Evolutionary conservation across 139 green algal species (phyloP).

Genomic region (Pedinophyceae sp.): DNA sequence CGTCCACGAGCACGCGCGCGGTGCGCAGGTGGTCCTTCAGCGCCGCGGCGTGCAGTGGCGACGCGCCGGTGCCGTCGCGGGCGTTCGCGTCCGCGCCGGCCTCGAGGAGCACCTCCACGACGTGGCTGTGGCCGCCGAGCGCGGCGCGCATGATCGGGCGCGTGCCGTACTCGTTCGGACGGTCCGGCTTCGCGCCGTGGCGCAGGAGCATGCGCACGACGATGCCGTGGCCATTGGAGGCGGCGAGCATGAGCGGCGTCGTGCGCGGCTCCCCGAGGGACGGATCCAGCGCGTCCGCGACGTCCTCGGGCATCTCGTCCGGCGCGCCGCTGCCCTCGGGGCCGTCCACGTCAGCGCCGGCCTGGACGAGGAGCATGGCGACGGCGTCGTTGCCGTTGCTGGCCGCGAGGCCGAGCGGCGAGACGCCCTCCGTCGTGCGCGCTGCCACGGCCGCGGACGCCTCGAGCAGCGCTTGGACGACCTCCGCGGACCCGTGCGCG

Average conservation of each 20-base stretch:
- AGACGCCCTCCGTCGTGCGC: not conserved
- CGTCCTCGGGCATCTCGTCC: not conserved
- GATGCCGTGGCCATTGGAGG: not conserved
- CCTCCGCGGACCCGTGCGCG: not conserved
- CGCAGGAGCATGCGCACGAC: not conserved
- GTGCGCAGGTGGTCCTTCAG: not conserved
- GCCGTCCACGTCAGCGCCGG: not conserved
- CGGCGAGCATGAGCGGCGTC: slow-evolving; percentile 5
- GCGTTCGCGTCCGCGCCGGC: not conserved
- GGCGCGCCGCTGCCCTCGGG: not conserved
- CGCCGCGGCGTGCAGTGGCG: not conserved
- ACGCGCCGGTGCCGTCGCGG: not conserved
- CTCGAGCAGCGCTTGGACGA: not conserved
- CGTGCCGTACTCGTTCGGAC: not conserved
- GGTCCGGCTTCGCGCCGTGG: not conserved
- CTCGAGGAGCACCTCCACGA: not conserved
- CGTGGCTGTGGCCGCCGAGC: not conserved
- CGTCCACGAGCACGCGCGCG: not conserved
- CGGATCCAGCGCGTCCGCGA: not conserved
- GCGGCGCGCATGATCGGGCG: not conserved
- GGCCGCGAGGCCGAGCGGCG: not conserved
- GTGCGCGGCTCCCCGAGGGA: not conserved
- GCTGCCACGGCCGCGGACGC: not conserved
- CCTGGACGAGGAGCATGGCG: not conserved
- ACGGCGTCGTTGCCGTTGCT: not conserved